A percentile compares a stretch with the other conserved stretches of the same genome.
These are phyloP conservation scores for Pseudogymnoascus sp. DNA, from an alignment of 2,329 filamentous ascomycete genomes.

Conservation along the genomic window DNA sequence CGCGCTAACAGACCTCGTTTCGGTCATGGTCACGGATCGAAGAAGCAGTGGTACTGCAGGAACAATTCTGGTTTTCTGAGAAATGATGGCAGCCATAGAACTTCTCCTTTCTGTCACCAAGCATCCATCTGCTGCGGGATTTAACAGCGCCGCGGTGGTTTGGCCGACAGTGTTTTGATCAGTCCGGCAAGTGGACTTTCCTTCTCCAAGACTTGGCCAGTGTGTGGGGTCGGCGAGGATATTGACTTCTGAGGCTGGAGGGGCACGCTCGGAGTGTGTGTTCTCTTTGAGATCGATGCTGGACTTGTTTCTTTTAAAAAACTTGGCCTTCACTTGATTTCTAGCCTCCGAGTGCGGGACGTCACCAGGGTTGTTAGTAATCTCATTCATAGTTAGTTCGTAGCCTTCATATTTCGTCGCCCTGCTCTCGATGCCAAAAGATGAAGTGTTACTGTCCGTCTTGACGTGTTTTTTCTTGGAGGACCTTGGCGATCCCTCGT, in stretches of 20 bases:
- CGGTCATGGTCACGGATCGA: not conserved
- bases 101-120: not conserved
- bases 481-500: not conserved
- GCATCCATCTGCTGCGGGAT: not conserved
- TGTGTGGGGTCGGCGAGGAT: conserved; percentile 4
- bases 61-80: not conserved
- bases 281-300: conserved; percentile 7
- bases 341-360: not conserved
- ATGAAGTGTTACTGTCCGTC: conserved; percentile 4
- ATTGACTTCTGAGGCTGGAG: not conserved
- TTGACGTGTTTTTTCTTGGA: not conserved
- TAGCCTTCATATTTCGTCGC: not conserved
- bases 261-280: not conserved
- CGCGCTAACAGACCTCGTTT: not conserved
- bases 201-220: conserved; percentile 8
- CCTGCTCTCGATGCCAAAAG: not conserved
- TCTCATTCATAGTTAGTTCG: not conserved
- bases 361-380: not conserved
- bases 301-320: not conserved
- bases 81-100: conserved; percentile 1
- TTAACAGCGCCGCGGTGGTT: not conserved
- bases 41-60: not conserved
- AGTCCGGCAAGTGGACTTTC: not conserved
- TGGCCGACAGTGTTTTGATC: not conserved
- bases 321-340: not conserved